A percentile compares a stretch with the other conserved stretches of the same genome.
Conservation (phyloP, 2,329 filamentous ascomycete genomes). For the Penicillium psychrosexuale region DNA sequence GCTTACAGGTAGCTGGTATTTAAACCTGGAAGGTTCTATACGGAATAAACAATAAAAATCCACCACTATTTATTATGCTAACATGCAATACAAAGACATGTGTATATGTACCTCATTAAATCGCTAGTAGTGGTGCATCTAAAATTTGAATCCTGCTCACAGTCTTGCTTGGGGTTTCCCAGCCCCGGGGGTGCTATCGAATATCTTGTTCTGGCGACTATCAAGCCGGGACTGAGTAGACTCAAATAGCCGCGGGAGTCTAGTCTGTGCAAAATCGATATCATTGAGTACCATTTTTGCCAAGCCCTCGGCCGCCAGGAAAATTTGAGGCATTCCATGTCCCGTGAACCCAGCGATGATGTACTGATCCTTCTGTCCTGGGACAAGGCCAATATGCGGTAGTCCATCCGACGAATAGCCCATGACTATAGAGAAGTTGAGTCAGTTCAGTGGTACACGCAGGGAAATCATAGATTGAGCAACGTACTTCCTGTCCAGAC, state of each 20-base stretch:
- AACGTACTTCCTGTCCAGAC: constrained; percentile 39
- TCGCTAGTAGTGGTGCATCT: neutral
- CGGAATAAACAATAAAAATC: too few relatives aligned
- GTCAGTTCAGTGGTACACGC: neutral
- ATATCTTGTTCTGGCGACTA: constrained; percentile 18
- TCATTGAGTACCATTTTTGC: constrained; percentile 51
- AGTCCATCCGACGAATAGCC: constrained; percentile 51
- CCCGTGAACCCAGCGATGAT: constrained; percentile 62
- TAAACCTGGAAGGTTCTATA: too few relatives aligned
- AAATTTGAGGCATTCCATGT: constrained; percentile 64
- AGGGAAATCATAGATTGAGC: neutral
- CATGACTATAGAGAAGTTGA: constrained; percentile 43
- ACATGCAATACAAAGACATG: neutral
- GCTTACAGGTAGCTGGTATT: too few relatives aligned
- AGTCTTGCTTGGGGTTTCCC: constrained; percentile 2
- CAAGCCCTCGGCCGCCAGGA: constrained; percentile 58
- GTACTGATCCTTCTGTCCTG: constrained; percentile 49
- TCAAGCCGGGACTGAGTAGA: constrained; percentile 27
- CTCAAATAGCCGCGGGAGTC: constrained; percentile 33
- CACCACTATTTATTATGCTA: neutral
- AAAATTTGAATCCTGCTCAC: neutral
- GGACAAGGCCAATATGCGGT: constrained; percentile 54
- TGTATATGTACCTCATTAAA: neutral
- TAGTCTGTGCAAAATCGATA: constrained; percentile 25
- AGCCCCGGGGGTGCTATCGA: neutral